Evolutionary conservation across 2,329 filamentous ascomycete genomes (phyloP), one percentile per base, ranked within the genome.

Genomic region (Emericellopsis atlantica): DNA sequence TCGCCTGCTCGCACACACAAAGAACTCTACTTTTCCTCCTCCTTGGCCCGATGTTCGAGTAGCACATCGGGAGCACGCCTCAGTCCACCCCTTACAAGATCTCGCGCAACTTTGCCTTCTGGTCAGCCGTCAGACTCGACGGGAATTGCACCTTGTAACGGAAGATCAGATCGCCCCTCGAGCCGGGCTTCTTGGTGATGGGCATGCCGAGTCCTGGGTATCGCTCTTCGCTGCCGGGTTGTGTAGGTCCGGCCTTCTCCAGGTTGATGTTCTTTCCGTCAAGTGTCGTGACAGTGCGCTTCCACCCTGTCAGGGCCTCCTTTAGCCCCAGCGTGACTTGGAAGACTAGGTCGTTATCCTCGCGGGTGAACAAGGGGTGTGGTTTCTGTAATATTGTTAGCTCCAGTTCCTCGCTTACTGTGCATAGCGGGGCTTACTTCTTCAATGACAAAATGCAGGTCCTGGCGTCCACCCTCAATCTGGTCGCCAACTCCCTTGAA

Each of bases 401-500:
- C 46, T 36, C 23, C 2, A 37, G 15, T 12, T 37, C 40, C 5
- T 43, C 8, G 21, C 3, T n/a, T 36, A 23, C 26, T 9, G 21
- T 36, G 7, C 2, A 7, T 2, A 18, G 18, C n/a, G 15, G n/a
- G 9, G 16, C 41, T 69, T 76, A 89, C 87, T 81, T 95, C 90
- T 61, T 88, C 83, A 18, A 98, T 76, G 44, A 98, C 82, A 53
- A 98, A 94, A 59, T 95, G 89, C 40, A 98, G 64, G 61, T 98
- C 92, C 60, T 98, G 92, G 44, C 88, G 85, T 12, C 90, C 90
- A 34, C 92, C 92, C 56, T 96, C 92, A 46, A 95, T 88, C 59
- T 96, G 89, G 61, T 98, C 92, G 10, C 92, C 92, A n/a, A 98
- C 89, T 34, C 90, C 88, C 55, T 84, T 85, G 58, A 95, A 98